Base-by-base conservation (phyloP, 169 alveolate species). In the Plasmodium ovale region DNA sequence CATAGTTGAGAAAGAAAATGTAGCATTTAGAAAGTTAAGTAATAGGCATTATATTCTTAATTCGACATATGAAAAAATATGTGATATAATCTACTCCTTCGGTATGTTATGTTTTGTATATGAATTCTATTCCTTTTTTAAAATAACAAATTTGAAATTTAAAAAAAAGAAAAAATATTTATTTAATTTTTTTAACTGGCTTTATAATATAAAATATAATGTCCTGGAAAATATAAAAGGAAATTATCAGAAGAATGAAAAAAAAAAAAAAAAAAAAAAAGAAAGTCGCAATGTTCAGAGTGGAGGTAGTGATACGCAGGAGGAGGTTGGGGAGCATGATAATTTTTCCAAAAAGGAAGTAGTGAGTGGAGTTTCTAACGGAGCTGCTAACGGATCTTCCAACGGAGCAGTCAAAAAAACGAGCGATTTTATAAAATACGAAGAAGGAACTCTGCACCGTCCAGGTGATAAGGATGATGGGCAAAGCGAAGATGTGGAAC, bases 51-150 rank as follows among this genome's bases (percentile, higher is more conserved):
- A 60, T 9, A 77, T 77, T 35, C 74, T 60, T 7, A 65, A 62
- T 54, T 60, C 64, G 19, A 77, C 88, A 7, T 77, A 77, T 77
- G 88, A 77, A 25, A 7, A 77, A 39, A 60, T 77, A 25, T 77
- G 88, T 53, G 58, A 77, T 35, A 39, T 77, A 1, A 77, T 64
- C 1, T 77, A 60, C 44, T 65, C 88, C 6, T 77, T 77, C 25
- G 72, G 88, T 4, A 67, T 77, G 12, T 14, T 77, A 64, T 77
- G 88, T 53, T 77, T 60, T 62, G 25, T 59, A 6, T 77, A 42
- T 67, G 88, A 62, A 27, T 77, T 77, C 47, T 68, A 77, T 21
- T 16, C 70, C 19, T 77, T 77, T 27, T 77, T 77, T 62, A 77
- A 67, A 33, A 77, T 77, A 16, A 62, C 42, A 37, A 77, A 60